Percentiles rank a stretch among this genome's conserved stretches.
phyloP scores from a whole-genome alignment of 148 eudicot genomes.

The Spergularia marina region DNA sequence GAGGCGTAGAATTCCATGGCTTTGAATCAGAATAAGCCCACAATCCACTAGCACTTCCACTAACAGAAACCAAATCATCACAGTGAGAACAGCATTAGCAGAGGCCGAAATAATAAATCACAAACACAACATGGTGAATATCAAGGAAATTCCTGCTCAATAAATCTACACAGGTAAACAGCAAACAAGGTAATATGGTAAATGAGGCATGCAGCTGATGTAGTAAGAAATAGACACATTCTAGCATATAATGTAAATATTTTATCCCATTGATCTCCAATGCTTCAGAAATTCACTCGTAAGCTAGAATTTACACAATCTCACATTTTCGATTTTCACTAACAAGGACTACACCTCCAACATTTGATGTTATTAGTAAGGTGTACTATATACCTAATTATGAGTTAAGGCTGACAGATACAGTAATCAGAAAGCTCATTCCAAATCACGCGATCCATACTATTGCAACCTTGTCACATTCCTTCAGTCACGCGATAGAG shows the following conservation, averaged over 20 bases:
- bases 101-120: no score
- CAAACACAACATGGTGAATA: not conserved
- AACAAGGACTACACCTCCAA: no score
- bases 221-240: no score
- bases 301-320: no score
- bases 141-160: not conserved
- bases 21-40: slow-evolving; percentile 53
- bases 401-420: not conserved
- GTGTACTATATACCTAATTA: not conserved
- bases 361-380: not conserved
- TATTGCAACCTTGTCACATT: no score
- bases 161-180: not conserved
- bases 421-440: not conserved
- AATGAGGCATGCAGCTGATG: no score
- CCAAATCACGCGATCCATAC: not conserved
- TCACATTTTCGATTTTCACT: no score
- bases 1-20: slow-evolving; percentile 34
- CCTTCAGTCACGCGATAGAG: no score
- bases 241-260: no score
- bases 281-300: no score
- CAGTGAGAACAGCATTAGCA: not conserved
- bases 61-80: not conserved
- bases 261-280: no score
- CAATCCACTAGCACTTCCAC: slow-evolving; percentile 55
- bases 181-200: no score